A percentile compares a stretch with the other conserved stretches of the same genome.
Evolutionary conservation across 2,329 filamentous ascomycete genomes (phyloP).

Genomic region (Tolypocladium album): DNA sequence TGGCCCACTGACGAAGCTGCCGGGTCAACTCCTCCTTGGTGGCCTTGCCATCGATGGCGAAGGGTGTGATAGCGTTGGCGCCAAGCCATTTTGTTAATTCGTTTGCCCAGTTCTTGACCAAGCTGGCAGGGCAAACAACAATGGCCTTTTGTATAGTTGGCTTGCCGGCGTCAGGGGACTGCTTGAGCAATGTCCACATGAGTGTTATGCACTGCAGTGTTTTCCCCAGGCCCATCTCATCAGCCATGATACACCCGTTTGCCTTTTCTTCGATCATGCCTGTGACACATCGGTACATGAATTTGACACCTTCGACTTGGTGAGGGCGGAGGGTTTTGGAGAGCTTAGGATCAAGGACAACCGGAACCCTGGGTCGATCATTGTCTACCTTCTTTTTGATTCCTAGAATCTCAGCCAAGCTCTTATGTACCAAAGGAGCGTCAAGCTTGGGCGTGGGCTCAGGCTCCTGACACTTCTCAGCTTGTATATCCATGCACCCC

Average conservation of each 20-base stretch:
- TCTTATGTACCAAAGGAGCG: constrained; percentile 82
- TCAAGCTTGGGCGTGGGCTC: constrained; percentile 48
- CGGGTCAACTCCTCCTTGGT: constrained; percentile 85
- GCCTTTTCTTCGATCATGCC: constrained; percentile 92
- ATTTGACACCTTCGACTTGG: constrained; percentile 97
- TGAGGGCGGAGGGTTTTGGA: constrained; percentile 88
- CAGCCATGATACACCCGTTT: constrained; percentile 98
- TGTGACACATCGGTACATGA: constrained; percentile 89
- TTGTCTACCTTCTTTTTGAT: constrained; percentile 82
- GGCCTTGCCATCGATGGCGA: constrained; percentile 93
- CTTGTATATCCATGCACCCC: constrained; percentile 20
- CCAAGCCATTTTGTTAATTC: constrained; percentile 96
- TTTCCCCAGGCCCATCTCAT: constrained; percentile 97
- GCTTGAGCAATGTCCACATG: constrained; percentile 93
- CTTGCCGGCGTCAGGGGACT: constrained; percentile 91
- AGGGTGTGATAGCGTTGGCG: constrained; percentile 79
- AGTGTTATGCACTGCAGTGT: constrained; percentile 94
- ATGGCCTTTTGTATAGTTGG: constrained; percentile 91
- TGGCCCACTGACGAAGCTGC: constrained; percentile 91
- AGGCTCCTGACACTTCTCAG: constrained; percentile 17
- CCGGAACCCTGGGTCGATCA: constrained; percentile 79
- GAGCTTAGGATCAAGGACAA: constrained; percentile 87
- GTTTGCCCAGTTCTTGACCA: constrained; percentile 97
- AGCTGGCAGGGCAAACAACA: constrained; percentile 89
- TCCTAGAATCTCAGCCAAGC: constrained; percentile 85